Evolutionary conservation across 108 stramenopile genomes (phyloP).

Genomic region (Skeletonema tropicum): DNA sequence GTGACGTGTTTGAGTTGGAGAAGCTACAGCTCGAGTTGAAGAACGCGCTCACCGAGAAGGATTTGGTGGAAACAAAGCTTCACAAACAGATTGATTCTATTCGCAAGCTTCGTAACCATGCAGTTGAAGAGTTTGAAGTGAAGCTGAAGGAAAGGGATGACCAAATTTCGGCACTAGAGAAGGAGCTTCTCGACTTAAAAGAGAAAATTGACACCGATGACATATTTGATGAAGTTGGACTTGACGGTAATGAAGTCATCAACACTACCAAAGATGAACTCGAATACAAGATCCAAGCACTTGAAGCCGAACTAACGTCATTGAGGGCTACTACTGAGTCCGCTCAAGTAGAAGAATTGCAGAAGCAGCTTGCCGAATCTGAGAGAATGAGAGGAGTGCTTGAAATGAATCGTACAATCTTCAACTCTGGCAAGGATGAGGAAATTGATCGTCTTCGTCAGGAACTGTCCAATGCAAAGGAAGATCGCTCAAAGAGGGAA

Average conservation of each 20-base stretch:
- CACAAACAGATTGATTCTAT: slow-evolving; percentile 49
- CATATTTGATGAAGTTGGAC: slow-evolving; percentile 25
- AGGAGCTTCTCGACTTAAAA: slow-evolving; percentile 35
- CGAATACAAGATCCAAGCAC: slow-evolving; percentile 36
- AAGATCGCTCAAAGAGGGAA: slow-evolving; percentile 33
- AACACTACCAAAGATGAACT: slow-evolving; percentile 32
- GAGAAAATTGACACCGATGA: slow-evolving; percentile 28
- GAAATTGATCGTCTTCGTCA: slow-evolving; percentile 72
- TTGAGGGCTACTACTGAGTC: slow-evolving; percentile 30
- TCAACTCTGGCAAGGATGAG: slow-evolving; percentile 61
- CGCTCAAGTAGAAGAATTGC: slow-evolving; percentile 26
- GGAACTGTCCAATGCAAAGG: slow-evolving; percentile 59
- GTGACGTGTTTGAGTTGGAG: slow-evolving; percentile 43
- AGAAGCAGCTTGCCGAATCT: slow-evolving; percentile 43
- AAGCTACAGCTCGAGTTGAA: slow-evolving; percentile 51
- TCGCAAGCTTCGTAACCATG: slow-evolving; percentile 46
- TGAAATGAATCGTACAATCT: slow-evolving; percentile 56
- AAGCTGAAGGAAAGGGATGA: slow-evolving; percentile 41
- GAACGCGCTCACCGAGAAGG: slow-evolving; percentile 31
- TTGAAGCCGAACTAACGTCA: slow-evolving; percentile 52
- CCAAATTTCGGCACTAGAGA: slow-evolving; percentile 44
- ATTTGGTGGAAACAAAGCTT: slow-evolving; percentile 26
- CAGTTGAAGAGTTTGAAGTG: slow-evolving; percentile 43
- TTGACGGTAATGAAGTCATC: neutral
- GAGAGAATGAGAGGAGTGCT: slow-evolving; percentile 55